phyloP scores from a whole-genome alignment of 495 filamentous ascomycete genomes.

The Pseudevernia furfuracea region DNA sequence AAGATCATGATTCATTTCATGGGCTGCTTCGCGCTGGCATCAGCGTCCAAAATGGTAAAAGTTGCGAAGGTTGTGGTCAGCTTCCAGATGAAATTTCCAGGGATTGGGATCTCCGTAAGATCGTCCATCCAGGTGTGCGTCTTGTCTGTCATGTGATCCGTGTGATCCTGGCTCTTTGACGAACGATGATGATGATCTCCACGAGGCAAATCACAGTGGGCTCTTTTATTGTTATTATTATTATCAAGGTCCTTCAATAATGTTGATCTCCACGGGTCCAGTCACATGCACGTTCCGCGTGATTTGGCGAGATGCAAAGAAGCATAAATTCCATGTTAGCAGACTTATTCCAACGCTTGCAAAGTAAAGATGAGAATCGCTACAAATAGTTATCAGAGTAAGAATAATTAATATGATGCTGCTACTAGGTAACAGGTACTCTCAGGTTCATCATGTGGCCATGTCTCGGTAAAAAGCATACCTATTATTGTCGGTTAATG shows the following conservation, averaged over 20 bases:
- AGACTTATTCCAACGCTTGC: not conserved
- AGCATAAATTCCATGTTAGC: too few species aligned
- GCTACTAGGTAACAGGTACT: too few species aligned
- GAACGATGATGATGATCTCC: not conserved
- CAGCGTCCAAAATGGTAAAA: slow-evolving; percentile 5
- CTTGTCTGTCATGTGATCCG: not conserved
- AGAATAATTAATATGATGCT: too few species aligned
- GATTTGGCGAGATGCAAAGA: not conserved
- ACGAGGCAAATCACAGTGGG: not conserved
- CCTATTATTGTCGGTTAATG: slow-evolving; percentile 13
- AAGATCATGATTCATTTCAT: too few species aligned
- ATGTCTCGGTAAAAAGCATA: not conserved
- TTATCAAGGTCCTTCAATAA: not conserved
- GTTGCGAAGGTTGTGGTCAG: slow-evolving; percentile 3
- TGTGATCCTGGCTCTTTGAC: not conserved
- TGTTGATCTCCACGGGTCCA: not conserved
- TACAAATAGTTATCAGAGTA: too few species aligned
- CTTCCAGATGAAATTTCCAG: not conserved
- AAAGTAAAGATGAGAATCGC: not conserved
- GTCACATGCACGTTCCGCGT: not conserved
- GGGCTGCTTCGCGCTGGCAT: too few species aligned
- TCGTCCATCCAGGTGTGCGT: not conserved
- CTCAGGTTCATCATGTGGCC: not conserved
- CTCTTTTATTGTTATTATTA: too few species aligned
- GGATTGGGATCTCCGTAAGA: slow-evolving; percentile 7